These are phyloP conservation scores for Bruguiera sexangula DNA, from an alignment of 345 rosid genomes.

Conservation along the genomic window DNA sequence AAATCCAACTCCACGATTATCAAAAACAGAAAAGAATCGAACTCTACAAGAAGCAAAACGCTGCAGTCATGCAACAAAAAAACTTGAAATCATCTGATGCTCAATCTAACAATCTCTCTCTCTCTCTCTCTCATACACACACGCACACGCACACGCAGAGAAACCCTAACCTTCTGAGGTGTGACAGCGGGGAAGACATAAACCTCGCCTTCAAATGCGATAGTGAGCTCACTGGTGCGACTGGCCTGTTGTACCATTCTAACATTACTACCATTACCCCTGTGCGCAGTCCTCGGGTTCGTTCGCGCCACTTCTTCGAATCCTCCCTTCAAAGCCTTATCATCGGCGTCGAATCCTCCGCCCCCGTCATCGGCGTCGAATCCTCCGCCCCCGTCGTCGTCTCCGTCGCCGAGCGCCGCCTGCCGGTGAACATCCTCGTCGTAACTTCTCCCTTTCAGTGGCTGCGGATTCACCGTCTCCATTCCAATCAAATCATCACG, in stretches of 20 bases:
- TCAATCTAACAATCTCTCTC: no score
- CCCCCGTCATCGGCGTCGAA: neutral
- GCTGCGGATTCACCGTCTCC: conserved; percentile 27
- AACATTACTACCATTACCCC: neutral
- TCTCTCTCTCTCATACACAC: neutral
- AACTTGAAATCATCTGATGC: no score
- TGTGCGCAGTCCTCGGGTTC: conserved; percentile 5
- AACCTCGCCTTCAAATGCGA: conserved; percentile 49
- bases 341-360: conserved; percentile 9
- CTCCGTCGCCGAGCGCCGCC: conserved; percentile 3
- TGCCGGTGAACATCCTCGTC: conserved; percentile 9
- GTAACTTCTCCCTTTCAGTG: conserved; percentile 17
- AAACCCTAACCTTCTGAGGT: conserved; percentile 32
- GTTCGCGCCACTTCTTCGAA: conserved; percentile 8
- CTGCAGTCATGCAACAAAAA: no score
- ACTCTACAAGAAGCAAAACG: neutral
- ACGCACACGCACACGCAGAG: neutral
- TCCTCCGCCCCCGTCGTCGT: neutral
- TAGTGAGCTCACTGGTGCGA: conserved; percentile 45
- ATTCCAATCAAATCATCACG: conserved; percentile 23
- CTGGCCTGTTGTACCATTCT: conserved; percentile 1
- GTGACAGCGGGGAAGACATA: conserved; percentile 46
- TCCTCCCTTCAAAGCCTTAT: conserved; percentile 16
- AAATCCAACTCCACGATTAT: neutral
- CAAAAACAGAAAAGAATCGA: neutral